These are phyloP conservation scores for Zygoascus meyerae DNA, from an alignment of 1,139 yeast genomes.

Conservation along the genomic window DNA sequence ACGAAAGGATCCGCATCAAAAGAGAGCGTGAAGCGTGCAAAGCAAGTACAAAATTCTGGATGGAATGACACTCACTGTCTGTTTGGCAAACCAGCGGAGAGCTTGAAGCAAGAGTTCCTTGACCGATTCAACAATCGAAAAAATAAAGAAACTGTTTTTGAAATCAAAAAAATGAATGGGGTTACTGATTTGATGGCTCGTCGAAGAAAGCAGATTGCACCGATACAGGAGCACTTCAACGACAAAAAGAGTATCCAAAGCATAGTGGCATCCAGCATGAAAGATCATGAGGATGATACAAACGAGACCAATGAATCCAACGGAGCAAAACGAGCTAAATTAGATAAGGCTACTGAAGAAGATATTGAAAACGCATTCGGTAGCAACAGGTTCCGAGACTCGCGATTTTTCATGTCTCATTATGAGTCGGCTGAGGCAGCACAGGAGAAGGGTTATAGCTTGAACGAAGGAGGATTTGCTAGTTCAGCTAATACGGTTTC, in stretches of 20 bases:
- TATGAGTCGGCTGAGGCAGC: conserved; percentile 77
- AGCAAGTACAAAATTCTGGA: conserved; percentile 62
- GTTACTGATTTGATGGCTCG: conserved; percentile 80
- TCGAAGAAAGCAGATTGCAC: conserved; percentile 82
- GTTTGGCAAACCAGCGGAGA: conserved; percentile 49
- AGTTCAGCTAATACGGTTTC: conserved; percentile 81
- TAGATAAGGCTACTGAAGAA: conserved; percentile 26
- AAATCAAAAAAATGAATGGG: conserved; percentile 50
- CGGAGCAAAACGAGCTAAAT: conserved; percentile 11
- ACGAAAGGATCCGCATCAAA: conserved; percentile 82
- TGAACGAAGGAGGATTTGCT: conserved; percentile 52
- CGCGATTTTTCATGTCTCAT: conserved; percentile 80
- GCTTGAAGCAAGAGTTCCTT: conserved; percentile 67
- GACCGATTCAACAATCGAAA: conserved; percentile 62
- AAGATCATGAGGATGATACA: conserved; percentile 48
- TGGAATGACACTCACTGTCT: conserved; percentile 88
- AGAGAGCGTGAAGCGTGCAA: conserved; percentile 79
- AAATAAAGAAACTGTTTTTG: conserved; percentile 82
- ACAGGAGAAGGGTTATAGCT: conserved; percentile 73
- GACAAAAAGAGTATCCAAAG: conserved; percentile 49
- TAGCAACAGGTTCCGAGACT: conserved; percentile 55
- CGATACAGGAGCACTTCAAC: conserved; percentile 70
- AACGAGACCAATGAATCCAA: conserved; percentile 14
- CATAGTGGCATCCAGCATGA: conserved; percentile 37
- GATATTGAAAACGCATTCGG: conserved; percentile 29